Evolutionary conservation across 371 early-diverging fungal genomes (phyloP).

Genomic region (Syncephalastrum contaminatum): DNA sequence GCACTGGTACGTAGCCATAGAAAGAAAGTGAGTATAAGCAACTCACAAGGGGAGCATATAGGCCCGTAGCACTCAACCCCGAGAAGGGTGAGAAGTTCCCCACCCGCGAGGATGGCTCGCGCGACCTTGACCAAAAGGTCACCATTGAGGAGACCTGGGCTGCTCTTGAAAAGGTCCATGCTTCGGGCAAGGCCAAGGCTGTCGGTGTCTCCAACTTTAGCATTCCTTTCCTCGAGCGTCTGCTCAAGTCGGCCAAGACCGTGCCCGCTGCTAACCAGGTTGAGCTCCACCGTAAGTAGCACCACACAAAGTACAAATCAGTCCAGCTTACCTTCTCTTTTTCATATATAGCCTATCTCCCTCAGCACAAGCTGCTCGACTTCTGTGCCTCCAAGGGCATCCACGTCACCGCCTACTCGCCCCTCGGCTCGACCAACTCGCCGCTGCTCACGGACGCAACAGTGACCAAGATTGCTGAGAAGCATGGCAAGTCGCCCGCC

Average conservation of each 20-base stretch:
- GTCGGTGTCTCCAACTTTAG: conserved; percentile 70
- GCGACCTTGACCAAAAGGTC: conserved; percentile 27
- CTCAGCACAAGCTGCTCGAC: conserved; percentile 58
- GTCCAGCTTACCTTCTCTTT: too few species aligned
- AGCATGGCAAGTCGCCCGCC: conserved; percentile 62
- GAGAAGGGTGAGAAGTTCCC: conserved; percentile 28
- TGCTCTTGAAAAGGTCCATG: conserved; percentile 60
- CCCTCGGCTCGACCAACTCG: conserved; percentile 61
- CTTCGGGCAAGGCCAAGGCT: conserved; percentile 61
- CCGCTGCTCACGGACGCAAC: conserved; percentile 40
- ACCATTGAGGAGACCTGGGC: conserved; percentile 45
- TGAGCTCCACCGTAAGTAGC: conserved; percentile 79
- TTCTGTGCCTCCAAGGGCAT: conserved; percentile 59
- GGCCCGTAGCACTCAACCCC: conserved; percentile 44
- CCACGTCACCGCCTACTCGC: conserved; percentile 64
- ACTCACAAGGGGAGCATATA: not conserved
- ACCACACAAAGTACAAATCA: conserved; percentile 26
- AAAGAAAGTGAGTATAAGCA: not conserved
- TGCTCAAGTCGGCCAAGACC: conserved; percentile 54
- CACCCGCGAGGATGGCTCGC: conserved; percentile 34
- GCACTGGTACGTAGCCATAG: conserved; percentile 45
- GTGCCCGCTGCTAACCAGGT: conserved; percentile 70
- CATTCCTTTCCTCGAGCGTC: conserved; percentile 46
- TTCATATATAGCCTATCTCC: conserved; percentile 50
- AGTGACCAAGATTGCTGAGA: conserved; percentile 60